These are phyloP conservation scores for Tolypocladium amazonense DNA, from an alignment of 2,329 filamentous ascomycete species.

Conservation along the genomic window DNA sequence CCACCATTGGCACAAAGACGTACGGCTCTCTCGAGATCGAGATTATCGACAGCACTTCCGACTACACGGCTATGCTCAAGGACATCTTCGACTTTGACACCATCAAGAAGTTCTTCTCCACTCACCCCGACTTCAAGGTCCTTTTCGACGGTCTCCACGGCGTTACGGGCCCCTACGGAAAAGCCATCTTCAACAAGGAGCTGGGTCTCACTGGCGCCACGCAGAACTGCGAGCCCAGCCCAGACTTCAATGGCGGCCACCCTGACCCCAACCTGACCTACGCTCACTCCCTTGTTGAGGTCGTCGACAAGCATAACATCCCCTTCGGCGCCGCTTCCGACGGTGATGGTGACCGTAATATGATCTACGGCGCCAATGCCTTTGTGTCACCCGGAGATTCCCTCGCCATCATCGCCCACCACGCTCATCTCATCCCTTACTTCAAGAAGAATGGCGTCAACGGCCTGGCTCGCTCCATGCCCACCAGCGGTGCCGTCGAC, in stretches of 20 bases:
- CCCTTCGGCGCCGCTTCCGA: slow-evolving; percentile 96
- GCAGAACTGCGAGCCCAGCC: slow-evolving; percentile 85
- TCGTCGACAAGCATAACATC: slow-evolving; percentile 81
- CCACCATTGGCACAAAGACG: slow-evolving; percentile 69
- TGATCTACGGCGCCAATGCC: slow-evolving; percentile 96
- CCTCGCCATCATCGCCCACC: slow-evolving; percentile 94
- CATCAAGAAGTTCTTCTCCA: slow-evolving; percentile 85
- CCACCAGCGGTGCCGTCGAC: slow-evolving; percentile 90
- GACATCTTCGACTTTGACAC: slow-evolving; percentile 96
- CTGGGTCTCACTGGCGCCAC: slow-evolving; percentile 68
- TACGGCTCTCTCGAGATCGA: slow-evolving; percentile 88
- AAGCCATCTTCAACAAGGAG: slow-evolving; percentile 90
- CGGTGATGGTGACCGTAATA: slow-evolving; percentile 97
- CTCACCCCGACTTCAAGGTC: slow-evolving; percentile 88
- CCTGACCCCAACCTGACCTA: slow-evolving; percentile 98
- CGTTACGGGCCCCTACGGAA: slow-evolving; percentile 91
- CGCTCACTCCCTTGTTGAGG: slow-evolving; percentile 86
- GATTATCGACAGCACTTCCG: slow-evolving; percentile 83
- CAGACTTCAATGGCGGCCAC: slow-evolving; percentile 95
- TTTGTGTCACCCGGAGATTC: slow-evolving; percentile 98
- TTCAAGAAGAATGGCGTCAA: slow-evolving; percentile 97
- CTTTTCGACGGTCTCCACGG: slow-evolving; percentile 91
- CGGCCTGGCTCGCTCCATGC: slow-evolving; percentile 94
- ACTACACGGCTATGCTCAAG: slow-evolving; percentile 93
- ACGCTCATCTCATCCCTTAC: slow-evolving; percentile 93